Conservation (phyloP, 192 early-diverging fungal genomes). For the Thoreauomyces humboldtii region DNA sequence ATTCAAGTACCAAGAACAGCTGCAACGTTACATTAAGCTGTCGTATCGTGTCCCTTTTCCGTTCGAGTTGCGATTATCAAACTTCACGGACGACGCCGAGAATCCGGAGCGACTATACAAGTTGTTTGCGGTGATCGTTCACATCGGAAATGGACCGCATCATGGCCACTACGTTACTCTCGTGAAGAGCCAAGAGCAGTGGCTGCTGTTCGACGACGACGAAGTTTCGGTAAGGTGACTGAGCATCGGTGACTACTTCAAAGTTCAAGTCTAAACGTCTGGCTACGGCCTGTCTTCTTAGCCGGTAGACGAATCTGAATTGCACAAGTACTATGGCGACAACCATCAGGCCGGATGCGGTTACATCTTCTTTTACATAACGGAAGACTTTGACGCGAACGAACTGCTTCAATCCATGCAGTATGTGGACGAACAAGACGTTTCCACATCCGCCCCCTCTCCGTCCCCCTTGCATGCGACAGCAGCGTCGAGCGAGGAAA, state of each 20-base stretch:
- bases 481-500: background rate
- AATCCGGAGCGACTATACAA: slow-evolving; percentile 84
- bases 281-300: background rate
- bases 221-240: slow-evolving; percentile 68
- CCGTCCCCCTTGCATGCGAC: background rate
- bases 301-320: slow-evolving; percentile 42
- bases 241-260: background rate
- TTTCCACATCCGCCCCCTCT: background rate
- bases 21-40: slow-evolving; percentile 90
- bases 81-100: slow-evolving; percentile 83
- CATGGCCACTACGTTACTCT: slow-evolving; percentile 97
- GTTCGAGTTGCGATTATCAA: slow-evolving; percentile 88
- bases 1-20: slow-evolving; percentile 94
- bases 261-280: too few species aligned
- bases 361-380: slow-evolving; percentile 53
- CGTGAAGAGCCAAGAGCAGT: slow-evolving; percentile 81
- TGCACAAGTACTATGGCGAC: slow-evolving; percentile 53
- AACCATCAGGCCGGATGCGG: slow-evolving; percentile 41
- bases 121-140: slow-evolving; percentile 87
- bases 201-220: slow-evolving; percentile 97
- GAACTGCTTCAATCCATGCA: slow-evolving; percentile 21
- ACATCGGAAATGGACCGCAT: slow-evolving; percentile 93
- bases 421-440: slow-evolving; percentile 2
- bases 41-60: slow-evolving; percentile 94
- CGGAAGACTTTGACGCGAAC: slow-evolving; percentile 27